Conservation (phyloP, 352 stramenopile species). For the Globisporangium mamillatum region DNA sequence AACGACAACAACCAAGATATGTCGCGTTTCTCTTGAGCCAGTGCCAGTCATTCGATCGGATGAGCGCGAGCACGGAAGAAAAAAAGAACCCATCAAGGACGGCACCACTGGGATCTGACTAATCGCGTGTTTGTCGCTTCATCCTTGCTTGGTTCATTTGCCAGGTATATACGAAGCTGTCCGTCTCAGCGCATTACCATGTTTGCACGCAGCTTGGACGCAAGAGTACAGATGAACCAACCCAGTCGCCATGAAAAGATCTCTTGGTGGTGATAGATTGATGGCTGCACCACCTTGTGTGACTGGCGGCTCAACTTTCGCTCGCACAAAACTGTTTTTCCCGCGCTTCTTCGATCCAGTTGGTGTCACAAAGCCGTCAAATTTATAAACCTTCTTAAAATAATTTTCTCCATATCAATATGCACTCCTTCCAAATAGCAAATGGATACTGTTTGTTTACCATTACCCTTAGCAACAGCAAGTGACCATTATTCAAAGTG, state of each 20-base stretch:
- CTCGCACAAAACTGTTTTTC: conserved; percentile 15
- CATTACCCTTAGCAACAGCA: too few species aligned
- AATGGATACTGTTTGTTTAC: not conserved
- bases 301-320: not conserved
- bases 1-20: not conserved
- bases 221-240: not conserved
- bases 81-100: conserved; percentile 7
- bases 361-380: not conserved
- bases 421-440: not conserved
- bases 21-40: conserved; percentile 8
- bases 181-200: not conserved
- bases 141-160: too few species aligned
- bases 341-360: conserved; percentile 12
- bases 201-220: not conserved
- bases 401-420: not conserved
- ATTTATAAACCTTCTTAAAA: not conserved
- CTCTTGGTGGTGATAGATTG: not conserved
- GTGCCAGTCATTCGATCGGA: not conserved
- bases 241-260: not conserved
- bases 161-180: not conserved
- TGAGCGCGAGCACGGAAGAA: not conserved
- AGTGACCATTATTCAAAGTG: not conserved
- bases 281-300: not conserved
- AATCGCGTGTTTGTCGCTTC: not conserved
- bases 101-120: not conserved